Evolutionary conservation across 768 basidiomycete species (phyloP).

Genomic region (Dacryopinax spathularia): DNA sequence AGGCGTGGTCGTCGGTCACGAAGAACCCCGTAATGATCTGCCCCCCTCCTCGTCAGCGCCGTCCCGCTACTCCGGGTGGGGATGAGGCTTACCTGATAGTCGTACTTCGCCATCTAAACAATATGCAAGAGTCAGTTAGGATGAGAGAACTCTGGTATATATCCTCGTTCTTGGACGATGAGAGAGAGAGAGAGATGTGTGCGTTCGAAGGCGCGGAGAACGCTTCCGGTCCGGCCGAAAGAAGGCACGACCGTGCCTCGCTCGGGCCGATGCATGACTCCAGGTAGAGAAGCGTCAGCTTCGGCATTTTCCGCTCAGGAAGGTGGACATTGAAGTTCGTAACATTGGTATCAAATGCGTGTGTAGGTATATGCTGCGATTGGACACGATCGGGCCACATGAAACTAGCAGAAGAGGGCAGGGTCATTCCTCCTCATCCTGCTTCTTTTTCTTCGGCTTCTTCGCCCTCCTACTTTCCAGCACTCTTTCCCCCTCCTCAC

Average conservation of each 20-base stretch:
- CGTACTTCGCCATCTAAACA: not conserved
- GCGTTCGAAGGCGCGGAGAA: no score
- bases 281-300: no score
- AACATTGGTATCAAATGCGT: not conserved
- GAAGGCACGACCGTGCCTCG: no score
- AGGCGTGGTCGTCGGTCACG: conserved; percentile 26
- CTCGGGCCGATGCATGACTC: no score
- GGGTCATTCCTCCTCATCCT: not conserved
- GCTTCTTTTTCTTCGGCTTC: not conserved
- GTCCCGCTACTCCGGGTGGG: not conserved
- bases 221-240: no score
- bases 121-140: no score
- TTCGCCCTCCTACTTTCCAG: not conserved
- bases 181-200: no score
- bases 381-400: no score
- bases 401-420: not conserved
- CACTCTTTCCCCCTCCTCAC: not conserved
- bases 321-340: not conserved
- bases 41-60: not conserved
- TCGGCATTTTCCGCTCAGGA: no score
- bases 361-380: no score
- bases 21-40: conserved; percentile 33
- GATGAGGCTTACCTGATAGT: not conserved
- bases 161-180: no score
- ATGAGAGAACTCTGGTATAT: no score